These are phyloP conservation scores for Talaromyces stipitatus DNA, from an alignment of 495 filamentous ascomycete genomes.

Conservation along the genomic window DNA sequence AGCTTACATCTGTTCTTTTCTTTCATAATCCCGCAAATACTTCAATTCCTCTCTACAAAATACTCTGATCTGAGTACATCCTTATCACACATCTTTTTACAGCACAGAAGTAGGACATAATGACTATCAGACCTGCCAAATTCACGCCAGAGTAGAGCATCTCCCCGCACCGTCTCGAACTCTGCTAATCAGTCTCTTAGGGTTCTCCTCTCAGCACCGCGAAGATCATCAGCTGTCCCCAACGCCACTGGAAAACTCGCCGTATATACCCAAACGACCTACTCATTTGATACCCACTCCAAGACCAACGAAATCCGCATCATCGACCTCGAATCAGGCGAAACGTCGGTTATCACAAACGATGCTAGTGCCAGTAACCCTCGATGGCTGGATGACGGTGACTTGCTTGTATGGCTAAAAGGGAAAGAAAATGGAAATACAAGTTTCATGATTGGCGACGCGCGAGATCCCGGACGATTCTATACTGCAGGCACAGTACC, in stretches of 20 bases:
- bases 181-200: conserved; percentile 17
- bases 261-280: conserved; percentile 67
- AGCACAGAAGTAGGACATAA: conserved; percentile 17
- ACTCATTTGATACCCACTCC: conserved; percentile 74
- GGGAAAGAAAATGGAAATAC: conserved; percentile 60
- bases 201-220: conserved; percentile 76
- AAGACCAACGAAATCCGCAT: conserved; percentile 69
- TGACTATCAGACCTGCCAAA: conserved; percentile 60
- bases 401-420: conserved; percentile 62
- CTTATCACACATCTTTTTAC: neutral
- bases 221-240: conserved; percentile 68
- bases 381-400: conserved; percentile 61
- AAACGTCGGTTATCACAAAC: conserved; percentile 57
- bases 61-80: neutral
- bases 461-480: conserved; percentile 44
- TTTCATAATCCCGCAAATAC: neutral
- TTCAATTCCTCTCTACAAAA: neutral
- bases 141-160: conserved; percentile 60
- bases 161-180: neutral
- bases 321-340: conserved; percentile 61
- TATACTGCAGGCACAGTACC: conserved; percentile 58
- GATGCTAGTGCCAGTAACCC: conserved; percentile 59
- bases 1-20: neutral
- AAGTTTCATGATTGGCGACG: conserved; percentile 51
- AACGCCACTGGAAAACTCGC: conserved; percentile 63